phyloP scores from a whole-genome alignment of 108 stramenopile genomes.

The Skeletonema potamos region DNA sequence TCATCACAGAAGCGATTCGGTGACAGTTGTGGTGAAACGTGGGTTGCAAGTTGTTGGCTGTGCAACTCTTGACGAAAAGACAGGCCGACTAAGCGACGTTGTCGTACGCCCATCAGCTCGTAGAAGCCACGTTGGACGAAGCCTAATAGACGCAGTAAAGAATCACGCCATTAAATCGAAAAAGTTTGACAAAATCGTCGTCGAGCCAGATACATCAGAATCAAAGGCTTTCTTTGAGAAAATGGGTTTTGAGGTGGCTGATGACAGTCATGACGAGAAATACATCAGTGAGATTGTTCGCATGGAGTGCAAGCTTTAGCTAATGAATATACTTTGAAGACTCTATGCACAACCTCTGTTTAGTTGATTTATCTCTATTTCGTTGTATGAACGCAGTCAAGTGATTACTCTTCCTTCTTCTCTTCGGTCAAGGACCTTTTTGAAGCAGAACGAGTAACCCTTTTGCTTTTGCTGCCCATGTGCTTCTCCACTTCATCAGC shows the following conservation, averaged over 20 bases:
- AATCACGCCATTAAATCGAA: slow-evolving; percentile 32
- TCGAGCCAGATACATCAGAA: slow-evolving; percentile 41
- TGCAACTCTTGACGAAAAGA: slow-evolving; percentile 57
- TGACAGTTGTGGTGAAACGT: slow-evolving; percentile 65
- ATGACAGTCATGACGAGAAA: neutral
- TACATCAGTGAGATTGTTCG: slow-evolving; percentile 29
- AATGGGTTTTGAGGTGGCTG: slow-evolving; percentile 49
- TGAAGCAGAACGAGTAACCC: slow-evolving; percentile 32
- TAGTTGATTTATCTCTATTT: neutral
- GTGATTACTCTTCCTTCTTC: neutral
- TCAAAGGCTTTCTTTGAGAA: slow-evolving; percentile 50
- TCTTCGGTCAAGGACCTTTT: neutral
- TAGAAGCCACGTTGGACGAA: slow-evolving; percentile 28
- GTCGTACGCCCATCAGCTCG: slow-evolving; percentile 66
- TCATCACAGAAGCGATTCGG: slow-evolving; percentile 9
- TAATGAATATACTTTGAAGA: neutral
- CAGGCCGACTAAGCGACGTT: slow-evolving; percentile 58
- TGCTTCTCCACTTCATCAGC: slow-evolving; percentile 39
- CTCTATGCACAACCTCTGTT: neutral
- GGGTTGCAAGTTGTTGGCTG: slow-evolving; percentile 76
- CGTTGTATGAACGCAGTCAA: neutral
- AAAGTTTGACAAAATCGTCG: slow-evolving; percentile 30
- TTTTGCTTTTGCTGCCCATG: slow-evolving; percentile 20
- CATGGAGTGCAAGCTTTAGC: slow-evolving; percentile 45
- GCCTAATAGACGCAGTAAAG: slow-evolving; percentile 48